Conservation (phyloP, 2,329 filamentous ascomycete genomes). For the Corniculantispora saksenae region DNA sequence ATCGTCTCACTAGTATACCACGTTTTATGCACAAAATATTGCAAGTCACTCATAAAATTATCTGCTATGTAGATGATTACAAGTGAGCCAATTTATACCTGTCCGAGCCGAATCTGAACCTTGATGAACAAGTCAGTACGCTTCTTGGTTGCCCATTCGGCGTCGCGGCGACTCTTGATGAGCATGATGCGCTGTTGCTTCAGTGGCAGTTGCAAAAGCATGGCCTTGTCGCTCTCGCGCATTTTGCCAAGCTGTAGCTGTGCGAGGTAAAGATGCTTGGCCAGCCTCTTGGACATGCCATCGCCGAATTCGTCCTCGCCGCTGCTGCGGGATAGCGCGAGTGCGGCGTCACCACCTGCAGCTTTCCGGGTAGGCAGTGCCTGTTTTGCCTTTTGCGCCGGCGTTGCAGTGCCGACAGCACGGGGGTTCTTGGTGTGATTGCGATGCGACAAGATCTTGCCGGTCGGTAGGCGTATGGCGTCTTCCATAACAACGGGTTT, state of each 20-base stretch:
- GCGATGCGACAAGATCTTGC: conserved; percentile 34
- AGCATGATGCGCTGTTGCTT: not conserved
- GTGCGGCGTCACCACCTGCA: not conserved
- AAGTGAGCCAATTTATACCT: not conserved
- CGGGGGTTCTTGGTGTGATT: not conserved
- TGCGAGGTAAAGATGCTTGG: not conserved
- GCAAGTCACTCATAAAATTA: too few species aligned
- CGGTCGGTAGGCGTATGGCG: conserved; percentile 35
- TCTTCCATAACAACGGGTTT: conserved; percentile 24
- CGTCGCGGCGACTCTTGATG: not conserved
- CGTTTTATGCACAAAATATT: too few species aligned
- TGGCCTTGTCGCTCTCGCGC: not conserved
- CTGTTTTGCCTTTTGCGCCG: not conserved
- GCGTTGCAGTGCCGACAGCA: not conserved
- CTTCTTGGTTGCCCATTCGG: not conserved
- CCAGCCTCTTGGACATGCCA: not conserved
- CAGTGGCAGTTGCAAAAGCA: not conserved
- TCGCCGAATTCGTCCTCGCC: not conserved
- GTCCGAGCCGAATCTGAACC: not conserved
- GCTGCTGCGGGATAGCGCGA: not conserved
- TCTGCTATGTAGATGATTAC: too few species aligned
- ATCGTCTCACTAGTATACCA: too few species aligned
- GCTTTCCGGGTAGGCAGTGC: not conserved
- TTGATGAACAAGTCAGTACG: not conserved
- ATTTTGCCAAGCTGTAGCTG: not conserved